These are phyloP conservation scores for Tetraselmis chui DNA, from an alignment of 139 green algal genomes.

Conservation along the genomic window DNA sequence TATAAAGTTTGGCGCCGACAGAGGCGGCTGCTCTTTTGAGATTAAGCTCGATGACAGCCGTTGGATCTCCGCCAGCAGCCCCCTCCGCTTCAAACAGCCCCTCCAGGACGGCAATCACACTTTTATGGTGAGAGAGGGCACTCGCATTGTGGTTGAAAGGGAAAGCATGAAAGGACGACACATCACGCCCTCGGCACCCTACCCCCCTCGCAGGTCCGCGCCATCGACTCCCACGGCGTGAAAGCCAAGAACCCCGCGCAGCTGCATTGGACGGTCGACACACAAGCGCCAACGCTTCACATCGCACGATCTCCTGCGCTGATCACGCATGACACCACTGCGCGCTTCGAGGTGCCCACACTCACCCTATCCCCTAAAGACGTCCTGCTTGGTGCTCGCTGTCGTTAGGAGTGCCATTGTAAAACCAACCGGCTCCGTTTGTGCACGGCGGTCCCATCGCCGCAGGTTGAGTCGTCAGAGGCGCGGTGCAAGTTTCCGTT, in stretches of 20 bases:
- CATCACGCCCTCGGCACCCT: neutral
- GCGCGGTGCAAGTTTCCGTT: neutral
- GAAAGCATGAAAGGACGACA: no score
- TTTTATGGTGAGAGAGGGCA: neutral
- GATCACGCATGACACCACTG: neutral
- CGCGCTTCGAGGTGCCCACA: neutral
- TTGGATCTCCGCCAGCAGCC: neutral
- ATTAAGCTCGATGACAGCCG: neutral
- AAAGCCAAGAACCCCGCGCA: neutral
- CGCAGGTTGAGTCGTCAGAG: neutral
- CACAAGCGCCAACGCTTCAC: neutral
- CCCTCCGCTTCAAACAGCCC: constrained; percentile 2
- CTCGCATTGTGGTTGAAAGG: no score
- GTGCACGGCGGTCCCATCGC: no score
- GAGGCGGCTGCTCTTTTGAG: neutral
- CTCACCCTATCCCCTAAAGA: no score
- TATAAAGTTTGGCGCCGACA: neutral
- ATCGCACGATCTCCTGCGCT: neutral
- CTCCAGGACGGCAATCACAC: neutral
- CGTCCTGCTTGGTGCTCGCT: no score
- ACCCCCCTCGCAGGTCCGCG: neutral
- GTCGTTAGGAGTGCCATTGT: no score
- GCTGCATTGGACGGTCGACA: constrained; percentile 2
- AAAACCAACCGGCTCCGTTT: no score
- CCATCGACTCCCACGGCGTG: neutral